Conservation (phyloP, 305 asterid genomes). For the Withania somnifera region DNA sequence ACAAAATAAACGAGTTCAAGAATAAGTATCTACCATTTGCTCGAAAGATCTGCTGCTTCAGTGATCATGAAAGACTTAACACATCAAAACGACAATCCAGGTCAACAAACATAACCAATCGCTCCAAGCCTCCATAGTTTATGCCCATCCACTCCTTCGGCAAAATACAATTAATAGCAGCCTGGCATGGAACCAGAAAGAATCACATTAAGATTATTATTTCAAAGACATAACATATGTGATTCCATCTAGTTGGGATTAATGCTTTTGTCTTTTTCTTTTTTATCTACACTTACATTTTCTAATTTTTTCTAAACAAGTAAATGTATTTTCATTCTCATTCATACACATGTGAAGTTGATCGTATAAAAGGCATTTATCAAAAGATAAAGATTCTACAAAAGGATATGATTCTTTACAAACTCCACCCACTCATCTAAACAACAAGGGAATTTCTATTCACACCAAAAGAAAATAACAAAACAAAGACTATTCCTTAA, state of each 20-base stretch:
- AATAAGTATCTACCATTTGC: conserved; percentile 11
- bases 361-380: neutral
- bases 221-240: neutral
- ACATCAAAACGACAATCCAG: conserved; percentile 86
- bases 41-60: conserved; percentile 30
- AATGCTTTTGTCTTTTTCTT: neutral
- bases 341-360: neutral
- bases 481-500: neutral
- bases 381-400: neutral
- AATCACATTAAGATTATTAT: neutral
- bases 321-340: neutral
- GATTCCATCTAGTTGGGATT: neutral
- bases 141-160: conserved; percentile 83
- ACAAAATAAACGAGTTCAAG: neutral
- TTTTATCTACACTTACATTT: neutral
- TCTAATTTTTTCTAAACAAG: too few species aligned
- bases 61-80: conserved; percentile 39
- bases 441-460: neutral
- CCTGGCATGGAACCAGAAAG: conserved; percentile 23
- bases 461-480: neutral
- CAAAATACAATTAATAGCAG: conserved; percentile 64
- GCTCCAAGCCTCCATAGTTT: conserved; percentile 68
- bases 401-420: neutral
- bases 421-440: neutral
- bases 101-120: conserved; percentile 57